These are phyloP conservation scores for Lasiosphaeriaceae sp. DNA, from an alignment of 495 filamentous ascomycete species.

Conservation along the genomic window DNA sequence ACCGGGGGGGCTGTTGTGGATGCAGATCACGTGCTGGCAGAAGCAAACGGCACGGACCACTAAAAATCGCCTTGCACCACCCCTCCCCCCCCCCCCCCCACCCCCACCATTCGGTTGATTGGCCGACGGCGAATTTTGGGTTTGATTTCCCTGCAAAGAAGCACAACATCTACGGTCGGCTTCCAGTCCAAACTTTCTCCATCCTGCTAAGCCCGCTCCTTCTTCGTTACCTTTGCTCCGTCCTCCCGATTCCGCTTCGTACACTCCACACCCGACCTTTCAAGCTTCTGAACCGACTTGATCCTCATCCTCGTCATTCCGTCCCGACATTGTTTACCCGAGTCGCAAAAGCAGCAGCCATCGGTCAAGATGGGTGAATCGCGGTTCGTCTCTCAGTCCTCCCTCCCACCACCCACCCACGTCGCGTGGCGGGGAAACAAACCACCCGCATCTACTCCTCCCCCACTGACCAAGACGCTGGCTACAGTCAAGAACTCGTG, in stretches of 20 bases:
- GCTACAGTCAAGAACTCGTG: constrained; percentile 83
- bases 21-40: no score
- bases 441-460: neutral
- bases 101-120: constrained; percentile 35
- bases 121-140: constrained; percentile 29
- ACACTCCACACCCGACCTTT: neutral
- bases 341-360: constrained; percentile 7
- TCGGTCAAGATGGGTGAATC: constrained; percentile 39
- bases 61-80: constrained; percentile 5
- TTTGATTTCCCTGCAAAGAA: constrained; percentile 19
- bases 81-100: constrained; percentile 19
- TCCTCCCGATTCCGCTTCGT: neutral
- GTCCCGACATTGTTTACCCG: constrained; percentile 4
- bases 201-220: constrained; percentile 3
- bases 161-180: constrained; percentile 15
- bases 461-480: constrained; percentile 13
- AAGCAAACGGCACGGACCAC: constrained; percentile 15
- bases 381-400: constrained; percentile 21
- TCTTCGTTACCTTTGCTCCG: constrained; percentile 17
- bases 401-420: neutral
- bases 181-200: constrained; percentile 8
- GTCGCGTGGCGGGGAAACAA: neutral
- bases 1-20: no score
- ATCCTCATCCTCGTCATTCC: constrained; percentile 2
- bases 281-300: constrained; percentile 3